Percentiles rank a stretch among this genome's conserved stretches.
phyloP scores from a whole-genome alignment of 2,329 filamentous ascomycete species.

The Aspergillus proliferans region DNA sequence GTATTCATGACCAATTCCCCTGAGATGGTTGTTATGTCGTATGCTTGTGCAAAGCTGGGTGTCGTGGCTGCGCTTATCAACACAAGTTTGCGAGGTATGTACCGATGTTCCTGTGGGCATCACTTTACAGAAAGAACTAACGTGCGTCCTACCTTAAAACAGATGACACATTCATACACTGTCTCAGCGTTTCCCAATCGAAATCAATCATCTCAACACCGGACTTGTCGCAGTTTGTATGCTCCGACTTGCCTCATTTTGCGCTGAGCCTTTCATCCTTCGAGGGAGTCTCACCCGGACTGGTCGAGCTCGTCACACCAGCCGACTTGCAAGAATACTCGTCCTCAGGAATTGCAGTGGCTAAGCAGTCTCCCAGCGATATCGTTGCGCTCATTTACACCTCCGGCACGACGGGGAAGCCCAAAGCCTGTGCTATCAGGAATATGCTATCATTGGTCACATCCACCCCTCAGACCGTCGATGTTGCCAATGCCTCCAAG shows the following conservation, averaged over 20 bases:
- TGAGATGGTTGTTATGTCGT: constrained; percentile 42
- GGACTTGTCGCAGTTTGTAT: constrained; percentile 35
- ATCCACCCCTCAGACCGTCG: constrained; percentile 30
- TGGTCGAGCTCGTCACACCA: constrained; percentile 20
- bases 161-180: constrained; percentile 43
- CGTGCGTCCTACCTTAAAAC: neutral
- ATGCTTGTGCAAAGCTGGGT: constrained; percentile 43
- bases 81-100: constrained; percentile 40
- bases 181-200: constrained; percentile 37
- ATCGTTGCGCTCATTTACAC: constrained; percentile 41
- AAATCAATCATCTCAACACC: constrained; percentile 40
- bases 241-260: constrained; percentile 29
- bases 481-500: constrained; percentile 32
- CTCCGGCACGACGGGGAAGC: constrained; percentile 44
- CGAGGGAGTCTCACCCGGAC: constrained; percentile 14
- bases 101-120: neutral
- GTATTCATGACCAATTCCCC: constrained; percentile 46
- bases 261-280: constrained; percentile 37
- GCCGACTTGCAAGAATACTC: constrained; percentile 22
- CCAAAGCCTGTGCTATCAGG: constrained; percentile 41
- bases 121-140: neutral
- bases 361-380: constrained; percentile 31
- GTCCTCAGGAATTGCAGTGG: constrained; percentile 15
- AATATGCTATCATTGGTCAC: constrained; percentile 35
- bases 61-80: constrained; percentile 44